These are phyloP conservation scores for Ramalina intermedia DNA, from an alignment of 495 filamentous ascomycete genomes.

Conservation along the genomic window DNA sequence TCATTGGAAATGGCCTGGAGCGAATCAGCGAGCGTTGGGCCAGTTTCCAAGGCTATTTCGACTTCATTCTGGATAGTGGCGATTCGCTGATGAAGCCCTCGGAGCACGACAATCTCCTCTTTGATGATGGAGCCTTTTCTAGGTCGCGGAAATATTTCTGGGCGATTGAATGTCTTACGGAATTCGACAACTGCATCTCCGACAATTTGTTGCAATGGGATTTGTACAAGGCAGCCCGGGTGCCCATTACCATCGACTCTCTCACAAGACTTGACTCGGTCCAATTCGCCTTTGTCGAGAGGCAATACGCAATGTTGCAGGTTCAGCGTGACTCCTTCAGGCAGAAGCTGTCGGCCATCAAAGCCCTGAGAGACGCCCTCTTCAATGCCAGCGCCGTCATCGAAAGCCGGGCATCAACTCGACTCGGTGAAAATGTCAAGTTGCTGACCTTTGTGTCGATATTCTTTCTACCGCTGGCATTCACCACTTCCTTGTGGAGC, in stretches of 20 bases:
- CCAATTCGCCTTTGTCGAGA: constrained; percentile 10
- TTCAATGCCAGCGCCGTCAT: constrained; percentile 21
- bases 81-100: constrained; percentile 17
- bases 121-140: constrained; percentile 19
- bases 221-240: constrained; percentile 11
- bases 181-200: constrained; percentile 15
- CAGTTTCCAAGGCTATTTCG: constrained; percentile 17
- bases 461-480: constrained; percentile 33
- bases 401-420: constrained; percentile 19
- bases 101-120: constrained; percentile 19
- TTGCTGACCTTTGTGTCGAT: constrained; percentile 33
- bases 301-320: constrained; percentile 14
- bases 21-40: constrained; percentile 17
- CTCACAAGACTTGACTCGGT: constrained; percentile 7
- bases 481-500: constrained; percentile 25
- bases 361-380: constrained; percentile 17
- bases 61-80: constrained; percentile 15
- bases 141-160: constrained; percentile 21
- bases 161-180: constrained; percentile 18
- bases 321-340: constrained; percentile 16
- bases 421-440: constrained; percentile 30
- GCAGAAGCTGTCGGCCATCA: constrained; percentile 16
- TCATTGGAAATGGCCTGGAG: constrained; percentile 15
- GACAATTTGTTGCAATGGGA: constrained; percentile 20
- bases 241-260: not conserved